Percentiles rank a stretch among this genome's conserved stretches.
Conservation (phyloP, 257 asterid species). For the Solanum paucissectum region DNA sequence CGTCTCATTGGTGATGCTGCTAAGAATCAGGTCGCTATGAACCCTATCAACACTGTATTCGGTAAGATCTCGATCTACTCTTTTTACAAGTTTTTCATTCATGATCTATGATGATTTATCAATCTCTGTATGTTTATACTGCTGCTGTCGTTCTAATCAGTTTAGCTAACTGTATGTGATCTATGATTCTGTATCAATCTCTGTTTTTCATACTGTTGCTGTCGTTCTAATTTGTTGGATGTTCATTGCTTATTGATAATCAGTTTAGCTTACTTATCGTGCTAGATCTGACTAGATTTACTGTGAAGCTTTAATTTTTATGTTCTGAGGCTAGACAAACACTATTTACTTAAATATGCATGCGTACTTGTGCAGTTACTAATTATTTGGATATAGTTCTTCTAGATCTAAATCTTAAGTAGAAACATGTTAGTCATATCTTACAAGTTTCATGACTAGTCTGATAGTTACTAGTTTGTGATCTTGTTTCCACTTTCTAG, state of each 20-base stretch:
- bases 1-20: slow-evolving; percentile 32
- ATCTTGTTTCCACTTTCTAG: not conserved
- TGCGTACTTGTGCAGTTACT: not conserved
- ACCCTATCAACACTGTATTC: not conserved
- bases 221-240: not conserved
- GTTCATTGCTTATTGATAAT: not conserved
- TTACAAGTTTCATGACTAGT: not conserved
- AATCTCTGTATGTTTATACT: not conserved
- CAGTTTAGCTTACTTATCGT: not conserved
- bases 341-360: not conserved
- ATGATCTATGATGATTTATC: not conserved
- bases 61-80: not conserved
- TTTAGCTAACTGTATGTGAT: not conserved
- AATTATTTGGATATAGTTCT: not conserved
- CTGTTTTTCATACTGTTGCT: not conserved
- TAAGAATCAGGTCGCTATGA: slow-evolving; percentile 16
- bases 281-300: not conserved
- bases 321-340: not conserved
- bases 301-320: no score
- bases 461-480: not conserved
- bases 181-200: not conserved
- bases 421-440: not conserved
- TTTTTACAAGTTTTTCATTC: not conserved
- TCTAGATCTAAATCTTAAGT: not conserved
- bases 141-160: not conserved